Conservation (phyloP, 495 filamentous ascomycete genomes). For the Clohesyomyces aquaticus region DNA sequence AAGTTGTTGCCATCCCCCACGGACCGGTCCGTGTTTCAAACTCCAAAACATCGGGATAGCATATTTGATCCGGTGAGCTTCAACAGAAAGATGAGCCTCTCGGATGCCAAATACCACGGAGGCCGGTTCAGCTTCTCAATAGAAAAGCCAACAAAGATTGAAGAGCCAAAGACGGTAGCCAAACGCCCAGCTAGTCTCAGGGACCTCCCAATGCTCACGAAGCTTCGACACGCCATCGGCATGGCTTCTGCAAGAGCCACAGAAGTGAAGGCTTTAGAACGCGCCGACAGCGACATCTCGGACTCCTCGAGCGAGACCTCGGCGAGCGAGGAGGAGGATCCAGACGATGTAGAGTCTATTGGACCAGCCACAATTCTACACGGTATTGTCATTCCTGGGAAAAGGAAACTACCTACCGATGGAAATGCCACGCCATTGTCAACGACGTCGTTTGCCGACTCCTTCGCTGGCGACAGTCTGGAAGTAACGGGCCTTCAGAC, state of each 20-base stretch:
- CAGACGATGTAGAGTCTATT: slow-evolving; percentile 12
- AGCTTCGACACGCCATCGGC: slow-evolving; percentile 28
- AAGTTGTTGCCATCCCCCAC: slow-evolving; percentile 50
- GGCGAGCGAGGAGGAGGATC: slow-evolving; percentile 17
- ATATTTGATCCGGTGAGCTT: slow-evolving; percentile 57
- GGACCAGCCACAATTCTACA: slow-evolving; percentile 10
- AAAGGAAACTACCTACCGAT: slow-evolving; percentile 35
- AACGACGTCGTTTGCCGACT: slow-evolving; percentile 31
- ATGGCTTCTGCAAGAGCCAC: slow-evolving; percentile 12
- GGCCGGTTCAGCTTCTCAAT: slow-evolving; percentile 56
- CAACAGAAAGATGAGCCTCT: slow-evolving; percentile 50
- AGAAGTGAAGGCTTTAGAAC: slow-evolving; percentile 1
- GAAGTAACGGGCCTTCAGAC: slow-evolving; percentile 20
- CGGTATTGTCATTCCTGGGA: slow-evolving; percentile 16
- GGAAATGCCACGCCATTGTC: slow-evolving; percentile 39
- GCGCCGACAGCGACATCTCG: slow-evolving; percentile 23
- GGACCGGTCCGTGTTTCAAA: slow-evolving; percentile 1
- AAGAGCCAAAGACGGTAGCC: background rate
- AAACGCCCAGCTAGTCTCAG: slow-evolving; percentile 14
- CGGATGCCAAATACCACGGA: slow-evolving; percentile 57
- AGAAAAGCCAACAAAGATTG: slow-evolving; percentile 2
- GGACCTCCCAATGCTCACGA: slow-evolving; percentile 23
- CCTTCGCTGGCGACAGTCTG: slow-evolving; percentile 16
- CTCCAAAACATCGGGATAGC: slow-evolving; percentile 44
- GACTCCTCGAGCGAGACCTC: slow-evolving; percentile 25